Evolutionary conservation across 768 basidiomycete species (phyloP), one percentile per base, ranked within the genome.

Genomic region (Kondoa subrosea): DNA sequence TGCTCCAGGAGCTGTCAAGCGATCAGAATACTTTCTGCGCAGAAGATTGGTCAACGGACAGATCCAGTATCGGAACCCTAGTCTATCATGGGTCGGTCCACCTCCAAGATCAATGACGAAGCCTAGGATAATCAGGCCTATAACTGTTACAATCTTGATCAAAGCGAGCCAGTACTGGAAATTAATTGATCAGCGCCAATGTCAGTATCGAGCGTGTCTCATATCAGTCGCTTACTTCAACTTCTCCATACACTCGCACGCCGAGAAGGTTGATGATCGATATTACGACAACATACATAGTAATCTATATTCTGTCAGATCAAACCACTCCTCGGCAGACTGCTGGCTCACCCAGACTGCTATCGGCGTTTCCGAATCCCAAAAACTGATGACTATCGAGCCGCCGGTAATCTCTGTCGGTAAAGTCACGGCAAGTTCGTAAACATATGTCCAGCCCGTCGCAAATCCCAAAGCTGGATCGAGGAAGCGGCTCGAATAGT

Each of bases 81-180:
- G 77, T 31, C 83, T 79, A 69, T 84, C 82, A 56, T 81, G 80
- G 16, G 77, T 78, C 4, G 84, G 82, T 0, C 81, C 83, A 40
- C 84, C 84, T 31, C 84, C 84, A 2, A 83, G 78, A 68, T 84
- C 81, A 68, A 83, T 79, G n/a, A 84, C 71, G 65, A 83, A 77
- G 1, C 82, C 82, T 17, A 80, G 77, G 57, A 83, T 76, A 71
- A 79, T 78, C 15, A 79, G 71, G 16, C 79, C 77, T 34, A 76
- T 72, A 58, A 76, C 72, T 21, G 77, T 72, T 34, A 70, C 69
- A 68, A 78, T 73, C 68, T 77, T 75, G 73, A 77, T 68, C 59
- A 76, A 57, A 4, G 74, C 66, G 64, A 76, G 68, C 71, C 75
- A 75, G 69, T 75, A 76, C 29, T 73, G 68, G 25, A 71, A 63